Evolutionary conservation across 805 yeast species (phyloP).

Genomic region (Sugiyamaella chiloensis): DNA sequence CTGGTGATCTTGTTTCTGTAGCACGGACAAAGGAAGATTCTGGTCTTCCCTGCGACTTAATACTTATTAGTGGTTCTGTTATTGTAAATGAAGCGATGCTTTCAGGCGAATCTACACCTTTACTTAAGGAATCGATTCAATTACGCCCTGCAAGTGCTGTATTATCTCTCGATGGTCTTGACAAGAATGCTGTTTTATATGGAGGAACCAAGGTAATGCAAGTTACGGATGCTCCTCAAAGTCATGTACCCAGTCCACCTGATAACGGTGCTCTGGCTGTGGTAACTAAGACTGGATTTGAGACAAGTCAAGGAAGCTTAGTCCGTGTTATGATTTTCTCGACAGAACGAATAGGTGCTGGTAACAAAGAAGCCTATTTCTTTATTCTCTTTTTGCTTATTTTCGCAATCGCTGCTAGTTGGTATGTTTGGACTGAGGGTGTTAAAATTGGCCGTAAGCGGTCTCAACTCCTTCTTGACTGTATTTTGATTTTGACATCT

Average conservation of each 20-base stretch:
- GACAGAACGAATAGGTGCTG: constrained; percentile 93
- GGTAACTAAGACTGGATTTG: constrained; percentile 94
- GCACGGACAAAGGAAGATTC: constrained; percentile 86
- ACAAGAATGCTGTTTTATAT: constrained; percentile 81
- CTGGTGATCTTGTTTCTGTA: constrained; percentile 84
- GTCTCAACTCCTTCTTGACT: constrained; percentile 88
- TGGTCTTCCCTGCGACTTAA: constrained; percentile 91
- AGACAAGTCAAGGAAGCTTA: constrained; percentile 94
- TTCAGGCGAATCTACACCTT: constrained; percentile 96
- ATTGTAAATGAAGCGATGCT: constrained; percentile 99
- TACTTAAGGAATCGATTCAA: constrained; percentile 85
- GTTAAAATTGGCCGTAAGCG: constrained; percentile 92
- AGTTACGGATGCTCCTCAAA: constrained; percentile 63
- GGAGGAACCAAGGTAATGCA: constrained; percentile 98
- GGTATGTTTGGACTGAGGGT: constrained; percentile 99
- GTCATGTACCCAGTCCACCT: constrained; percentile 62
- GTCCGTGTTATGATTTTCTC: constrained; percentile 98
- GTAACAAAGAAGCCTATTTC: constrained; percentile 88
- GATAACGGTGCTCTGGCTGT: constrained; percentile 89
- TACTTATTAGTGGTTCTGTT: constrained; percentile 83
- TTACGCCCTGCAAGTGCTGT: constrained; percentile 71
- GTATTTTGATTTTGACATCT: constrained; percentile 92
- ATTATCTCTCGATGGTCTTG: constrained; percentile 75
- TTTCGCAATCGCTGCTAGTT: constrained; percentile 91
- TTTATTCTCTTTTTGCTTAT: constrained; percentile 85